These are phyloP conservation scores for Glycyrrhiza uralensis DNA, from an alignment of 306 rosid species.

Conservation along the genomic window DNA sequence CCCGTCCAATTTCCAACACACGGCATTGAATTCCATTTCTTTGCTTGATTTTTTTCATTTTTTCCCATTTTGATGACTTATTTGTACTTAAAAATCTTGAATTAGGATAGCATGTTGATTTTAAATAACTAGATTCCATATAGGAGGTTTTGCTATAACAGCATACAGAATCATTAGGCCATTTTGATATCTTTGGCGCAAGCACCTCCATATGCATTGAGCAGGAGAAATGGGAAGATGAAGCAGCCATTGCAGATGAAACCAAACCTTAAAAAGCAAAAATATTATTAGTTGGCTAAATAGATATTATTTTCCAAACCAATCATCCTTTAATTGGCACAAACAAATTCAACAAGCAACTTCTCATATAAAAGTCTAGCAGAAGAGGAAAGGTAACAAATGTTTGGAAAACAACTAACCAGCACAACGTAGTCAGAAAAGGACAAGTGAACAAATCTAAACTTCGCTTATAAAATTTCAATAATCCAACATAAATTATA, in stretches of 20 bases:
- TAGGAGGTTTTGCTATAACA: conserved; percentile 24
- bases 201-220: conserved; percentile 38
- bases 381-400: conserved; percentile 2
- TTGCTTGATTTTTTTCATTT: conserved; percentile 1
- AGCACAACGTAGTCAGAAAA: neutral
- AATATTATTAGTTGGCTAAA: neutral
- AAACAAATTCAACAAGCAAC: neutral
- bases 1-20: conserved; percentile 32
- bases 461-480: neutral
- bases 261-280: conserved; percentile 19
- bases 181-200: conserved; percentile 29
- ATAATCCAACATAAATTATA: neutral
- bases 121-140: conserved; percentile 22
- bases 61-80: conserved; percentile 28
- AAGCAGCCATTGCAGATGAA: conserved; percentile 58
- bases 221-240: conserved; percentile 50
- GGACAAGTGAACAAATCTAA: neutral
- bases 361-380: conserved; percentile 4
- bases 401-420: neutral
- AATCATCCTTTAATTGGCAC: neutral
- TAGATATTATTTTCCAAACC: neutral
- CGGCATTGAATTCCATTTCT: conserved; percentile 37
- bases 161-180: conserved; percentile 21
- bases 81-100: conserved; percentile 28
- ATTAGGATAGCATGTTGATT: conserved; percentile 15